phyloP scores from a whole-genome alignment of 2,329 filamentous ascomycete genomes.

The Bipolaris cookei region DNA sequence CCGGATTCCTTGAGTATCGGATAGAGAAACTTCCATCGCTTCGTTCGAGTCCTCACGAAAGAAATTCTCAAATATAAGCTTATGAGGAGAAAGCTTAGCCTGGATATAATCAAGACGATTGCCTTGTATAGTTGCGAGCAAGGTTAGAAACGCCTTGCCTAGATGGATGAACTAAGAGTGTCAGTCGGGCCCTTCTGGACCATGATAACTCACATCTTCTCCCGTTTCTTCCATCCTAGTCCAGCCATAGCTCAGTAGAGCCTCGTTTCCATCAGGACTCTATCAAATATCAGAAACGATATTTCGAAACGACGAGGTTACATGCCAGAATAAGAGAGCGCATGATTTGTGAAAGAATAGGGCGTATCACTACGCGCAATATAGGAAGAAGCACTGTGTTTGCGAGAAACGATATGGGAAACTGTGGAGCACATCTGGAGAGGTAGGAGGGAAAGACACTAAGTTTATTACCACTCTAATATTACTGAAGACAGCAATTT shows the following conservation, averaged over 20 bases:
- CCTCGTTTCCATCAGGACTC: background rate
- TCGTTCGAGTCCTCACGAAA: background rate
- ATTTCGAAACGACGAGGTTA: background rate
- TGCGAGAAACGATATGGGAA: background rate
- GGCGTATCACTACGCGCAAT: background rate
- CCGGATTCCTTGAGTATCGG: background rate
- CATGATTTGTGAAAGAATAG: background rate
- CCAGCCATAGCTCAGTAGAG: background rate
- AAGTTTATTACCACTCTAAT: background rate
- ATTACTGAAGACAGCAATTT: background rate
- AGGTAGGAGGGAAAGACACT: background rate
- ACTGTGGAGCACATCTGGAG: background rate
- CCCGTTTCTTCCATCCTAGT: conserved; percentile 1
- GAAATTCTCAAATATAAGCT: background rate
- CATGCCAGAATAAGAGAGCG: background rate
- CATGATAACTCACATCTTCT: conserved; percentile 1
- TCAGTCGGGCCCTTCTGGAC: background rate
- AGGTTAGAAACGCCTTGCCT: conserved; percentile 4
- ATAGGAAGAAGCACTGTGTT: background rate
- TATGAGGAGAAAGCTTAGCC: conserved; percentile 1
- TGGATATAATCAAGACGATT: conserved; percentile 1
- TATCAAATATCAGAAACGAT: background rate
- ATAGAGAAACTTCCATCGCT: background rate
- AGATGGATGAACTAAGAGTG: conserved; percentile 1
- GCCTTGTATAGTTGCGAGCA: conserved; percentile 1